Percentiles rank a stretch among this genome's conserved stretches.
phyloP scores from a whole-genome alignment of 2,329 filamentous ascomycete species.

The Magnaporthales sp. region DNA sequence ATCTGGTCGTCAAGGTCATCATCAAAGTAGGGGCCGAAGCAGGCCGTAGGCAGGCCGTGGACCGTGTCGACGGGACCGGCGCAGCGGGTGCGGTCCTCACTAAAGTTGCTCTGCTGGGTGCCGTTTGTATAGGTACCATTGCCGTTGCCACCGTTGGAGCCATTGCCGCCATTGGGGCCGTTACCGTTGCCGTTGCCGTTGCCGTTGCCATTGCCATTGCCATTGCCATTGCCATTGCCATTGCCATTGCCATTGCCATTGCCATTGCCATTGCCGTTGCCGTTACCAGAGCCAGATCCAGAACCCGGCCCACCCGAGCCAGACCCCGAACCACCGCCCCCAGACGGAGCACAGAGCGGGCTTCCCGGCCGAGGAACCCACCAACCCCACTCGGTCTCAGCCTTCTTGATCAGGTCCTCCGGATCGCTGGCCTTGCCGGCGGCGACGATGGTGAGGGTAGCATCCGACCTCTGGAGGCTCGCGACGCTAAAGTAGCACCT shows the following conservation, averaged over 20 bases:
- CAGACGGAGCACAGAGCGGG: neutral
- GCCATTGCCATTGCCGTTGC: neutral
- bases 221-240: too few species aligned
- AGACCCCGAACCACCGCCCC: neutral
- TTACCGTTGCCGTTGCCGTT: too few species aligned
- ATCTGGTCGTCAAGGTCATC: slow-evolving; percentile 17
- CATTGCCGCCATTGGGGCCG: too few species aligned
- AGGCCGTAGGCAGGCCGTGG: slow-evolving; percentile 17
- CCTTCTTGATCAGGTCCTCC: neutral
- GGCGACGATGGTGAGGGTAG: neutral
- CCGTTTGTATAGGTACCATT: neutral
- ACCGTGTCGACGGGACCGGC: slow-evolving; percentile 12
- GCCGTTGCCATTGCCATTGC: neutral
- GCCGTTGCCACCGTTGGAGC: neutral
- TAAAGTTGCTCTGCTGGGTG: slow-evolving; percentile 3
- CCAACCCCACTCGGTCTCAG: neutral
- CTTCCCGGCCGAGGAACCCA: neutral
- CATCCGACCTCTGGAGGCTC: neutral
- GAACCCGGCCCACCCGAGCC: neutral
- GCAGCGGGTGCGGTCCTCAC: slow-evolving; percentile 5
- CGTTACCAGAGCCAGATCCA: too few species aligned
- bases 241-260: neutral
- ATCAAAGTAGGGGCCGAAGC: slow-evolving; percentile 18
- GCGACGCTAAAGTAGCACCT: slow-evolving; percentile 5
- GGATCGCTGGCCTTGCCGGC: neutral